Conservation (phyloP, 2,329 filamentous ascomycete genomes). For the Xylariaceae sp. region DNA sequence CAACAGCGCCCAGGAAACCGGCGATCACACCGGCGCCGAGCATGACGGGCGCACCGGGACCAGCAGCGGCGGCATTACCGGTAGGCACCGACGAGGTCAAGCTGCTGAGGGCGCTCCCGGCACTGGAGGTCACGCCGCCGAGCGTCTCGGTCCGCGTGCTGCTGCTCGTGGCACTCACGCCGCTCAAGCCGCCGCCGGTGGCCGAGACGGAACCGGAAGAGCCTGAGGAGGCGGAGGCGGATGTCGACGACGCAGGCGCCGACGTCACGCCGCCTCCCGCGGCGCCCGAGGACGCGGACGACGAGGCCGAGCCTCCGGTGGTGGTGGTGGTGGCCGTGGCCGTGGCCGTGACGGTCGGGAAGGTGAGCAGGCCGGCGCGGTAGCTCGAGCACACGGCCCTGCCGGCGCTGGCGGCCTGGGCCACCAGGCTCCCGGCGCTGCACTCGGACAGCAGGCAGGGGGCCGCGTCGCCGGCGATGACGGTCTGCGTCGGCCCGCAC, state of each 20-base stretch:
- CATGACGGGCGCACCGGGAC: too few relatives aligned
- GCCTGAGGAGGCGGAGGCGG: too few relatives aligned
- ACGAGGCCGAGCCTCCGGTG: conserved; percentile 4
- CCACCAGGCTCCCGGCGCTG: conserved; percentile 17
- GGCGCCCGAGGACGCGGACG: background rate
- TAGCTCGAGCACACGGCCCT: conserved; percentile 23
- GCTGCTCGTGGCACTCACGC: background rate
- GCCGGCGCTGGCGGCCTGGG: conserved; percentile 20
- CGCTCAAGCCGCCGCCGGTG: background rate
- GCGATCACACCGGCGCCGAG: conserved; percentile 14
- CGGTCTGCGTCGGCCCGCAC: conserved; percentile 32
- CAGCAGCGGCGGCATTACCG: too few relatives aligned
- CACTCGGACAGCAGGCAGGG: conserved; percentile 20
- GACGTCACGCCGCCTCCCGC: background rate
- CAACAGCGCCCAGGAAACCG: conserved; percentile 14
- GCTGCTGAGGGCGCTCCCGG: background rate
- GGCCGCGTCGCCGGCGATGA: conserved; percentile 18
- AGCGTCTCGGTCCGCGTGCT: background rate
- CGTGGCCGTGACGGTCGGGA: conserved; percentile 5
- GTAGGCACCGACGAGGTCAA: conserved; percentile 1
- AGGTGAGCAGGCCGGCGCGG: conserved; percentile 16
- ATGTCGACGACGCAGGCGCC: conserved; percentile 3
- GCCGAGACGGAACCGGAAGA: background rate
- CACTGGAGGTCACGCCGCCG: background rate
- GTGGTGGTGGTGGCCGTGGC: conserved; percentile 4